phyloP scores from a whole-genome alignment of 1,284 basidiomycete species.

The Ceratobasidium sp. region DNA sequence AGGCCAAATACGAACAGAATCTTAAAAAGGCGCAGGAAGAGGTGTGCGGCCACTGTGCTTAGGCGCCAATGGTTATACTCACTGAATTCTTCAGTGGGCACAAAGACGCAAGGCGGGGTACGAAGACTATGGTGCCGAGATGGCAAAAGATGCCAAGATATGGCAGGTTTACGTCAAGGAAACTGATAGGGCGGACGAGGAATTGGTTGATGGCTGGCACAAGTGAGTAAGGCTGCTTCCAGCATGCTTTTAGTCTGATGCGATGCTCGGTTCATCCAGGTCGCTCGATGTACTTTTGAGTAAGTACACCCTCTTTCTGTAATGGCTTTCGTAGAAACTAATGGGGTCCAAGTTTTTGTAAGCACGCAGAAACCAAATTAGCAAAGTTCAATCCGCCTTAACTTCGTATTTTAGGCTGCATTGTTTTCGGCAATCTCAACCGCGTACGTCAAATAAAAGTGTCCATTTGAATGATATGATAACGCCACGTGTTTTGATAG shows the following conservation, averaged over 20 bases:
- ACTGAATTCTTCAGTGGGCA: background rate
- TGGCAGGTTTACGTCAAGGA: slow-evolving; percentile 27
- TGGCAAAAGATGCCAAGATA: slow-evolving; percentile 34
- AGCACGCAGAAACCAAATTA: background rate
- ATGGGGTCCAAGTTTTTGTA: slow-evolving; percentile 5
- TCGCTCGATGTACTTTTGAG: slow-evolving; percentile 18
- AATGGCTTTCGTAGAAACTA: background rate
- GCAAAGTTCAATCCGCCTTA: background rate
- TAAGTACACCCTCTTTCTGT: background rate
- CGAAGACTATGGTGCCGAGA: slow-evolving; percentile 20
- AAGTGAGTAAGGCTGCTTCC: background rate
- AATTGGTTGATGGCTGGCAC: slow-evolving; percentile 32
- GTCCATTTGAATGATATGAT: background rate
- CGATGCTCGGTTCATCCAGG: background rate
- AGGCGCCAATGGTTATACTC: background rate
- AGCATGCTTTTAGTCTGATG: background rate
- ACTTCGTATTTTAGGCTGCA: slow-evolving; percentile 3
- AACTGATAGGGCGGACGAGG: slow-evolving; percentile 19
- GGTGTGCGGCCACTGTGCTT: background rate
- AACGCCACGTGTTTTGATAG: background rate
- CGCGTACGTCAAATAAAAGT: background rate
- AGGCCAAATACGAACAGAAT: background rate
- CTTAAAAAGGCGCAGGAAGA: slow-evolving; percentile 5
- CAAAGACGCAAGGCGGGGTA: background rate
- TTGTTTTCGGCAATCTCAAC: slow-evolving; percentile 37